Base-by-base conservation (phyloP, 805 yeast genomes). In the Brettanomyces custersianus region DNA sequence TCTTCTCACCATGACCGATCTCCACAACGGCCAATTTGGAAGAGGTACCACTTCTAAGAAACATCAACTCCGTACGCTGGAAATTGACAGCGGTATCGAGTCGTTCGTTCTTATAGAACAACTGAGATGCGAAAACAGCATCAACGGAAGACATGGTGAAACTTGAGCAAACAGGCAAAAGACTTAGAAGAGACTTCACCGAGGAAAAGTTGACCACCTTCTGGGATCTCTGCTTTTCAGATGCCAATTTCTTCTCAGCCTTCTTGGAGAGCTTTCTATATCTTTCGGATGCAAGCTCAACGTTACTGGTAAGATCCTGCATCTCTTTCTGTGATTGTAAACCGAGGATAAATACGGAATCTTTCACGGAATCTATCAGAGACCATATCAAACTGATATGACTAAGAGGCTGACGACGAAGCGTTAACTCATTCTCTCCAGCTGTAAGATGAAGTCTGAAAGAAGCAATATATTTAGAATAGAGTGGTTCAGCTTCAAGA, bases 381-480 rank as follows among this genome's bases (percentile, higher is more conserved):
- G 45, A 49, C 15, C 40, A 42, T 18, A 60, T 33, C 20, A 49
- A 46, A 5, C 52, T 38, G n/a, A 59, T 36, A 38, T 58, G 47
- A 23, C 51, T 42, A 23, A 60, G 33, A 8, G 65, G 65, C 31
- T 52, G 43, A 34, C 56, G 45, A 34, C 57, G 52, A 5, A 55
- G 38, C 13, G 40, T 39, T 18, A 52, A 36, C 37, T 59, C 63
- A 2, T 48, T 39, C 6, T 48, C 40, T 1, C 59, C 33, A 25
- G 54, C 55, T 27, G 43, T 42, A 4, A 42, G 31, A 23, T 40
- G 50, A 15, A 51, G 25, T 24, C 35, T 43, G 42, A 55, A 58
- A 12, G 36, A 22, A 11, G 37, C 31, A 13, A 51, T 26, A 33
- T 55, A 60, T 4, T 39, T 30, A 2, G 27, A 15, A 38, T 60